Evolutionary conservation across 225 moss, liverwort and hornwort genomes (phyloP), one percentile per base, ranked within the genome.

Genomic region (Takakia lepidozioides): DNA sequence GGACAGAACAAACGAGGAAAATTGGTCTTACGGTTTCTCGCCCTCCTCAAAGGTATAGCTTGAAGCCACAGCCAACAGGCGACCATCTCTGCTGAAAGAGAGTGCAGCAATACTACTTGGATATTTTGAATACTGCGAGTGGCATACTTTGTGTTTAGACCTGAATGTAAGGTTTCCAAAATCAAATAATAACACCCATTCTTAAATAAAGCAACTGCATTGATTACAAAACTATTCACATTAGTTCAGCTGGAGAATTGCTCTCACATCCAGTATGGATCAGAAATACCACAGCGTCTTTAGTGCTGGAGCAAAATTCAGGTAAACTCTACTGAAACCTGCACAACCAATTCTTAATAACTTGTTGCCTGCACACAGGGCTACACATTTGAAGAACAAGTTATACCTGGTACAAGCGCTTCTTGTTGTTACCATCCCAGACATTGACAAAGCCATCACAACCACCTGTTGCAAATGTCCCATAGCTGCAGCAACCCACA

Each of bases 391-490:
- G n/a, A n/a, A n/a, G n/a, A n/a, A n/a, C n/a, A n/a, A n/a, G n/a
- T n/a, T n/a, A n/a, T n/a, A 88, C 92, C 88, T 93, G 90, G 58
- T 98, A 98, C 3, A 98, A 75, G 37, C 95, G 80, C 64, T 87
- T 98, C 70, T 98, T 98, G 69, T 98, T 98, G 47, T 82, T 87
- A 57, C 95, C 95, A 57, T 98, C 95, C 95, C 95, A 98, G 21
- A 98, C 90, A 80, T 98, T 98, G 28, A 98, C 95, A 59, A 74
- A 98, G 25, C 95, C 95, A 72, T 98, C 95, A 59, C 95, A 98
- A 55, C 95, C 95, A 51, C 95, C 95, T 29, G 95, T 98, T 69
- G 95, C 90, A 57, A 98, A 98, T 27, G 95, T 98, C 35, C 95
- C 90, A 72, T 98, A 98, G 62, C 88, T 93, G 88, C 63, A 59